Percentiles rank a stretch among this genome's conserved stretches.
These are phyloP conservation scores for Debaryomyces fabryi DNA, from an alignment of 1,139 yeast genomes.

Conservation along the genomic window DNA sequence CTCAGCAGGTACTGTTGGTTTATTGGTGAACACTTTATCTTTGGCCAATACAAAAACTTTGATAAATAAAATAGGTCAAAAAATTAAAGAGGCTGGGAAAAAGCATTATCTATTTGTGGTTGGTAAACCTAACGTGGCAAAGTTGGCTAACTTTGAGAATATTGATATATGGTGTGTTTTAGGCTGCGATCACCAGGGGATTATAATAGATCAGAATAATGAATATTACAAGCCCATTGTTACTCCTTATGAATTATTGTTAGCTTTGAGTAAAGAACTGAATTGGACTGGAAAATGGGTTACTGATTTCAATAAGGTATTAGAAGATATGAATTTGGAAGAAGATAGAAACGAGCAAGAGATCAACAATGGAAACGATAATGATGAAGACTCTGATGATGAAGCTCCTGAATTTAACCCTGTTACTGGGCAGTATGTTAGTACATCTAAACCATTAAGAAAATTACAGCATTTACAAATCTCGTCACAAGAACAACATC, in stretches of 20 bases:
- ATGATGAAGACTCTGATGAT: constrained; percentile 43
- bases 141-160: constrained; percentile 89
- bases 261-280: constrained; percentile 75
- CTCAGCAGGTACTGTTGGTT: constrained; percentile 89
- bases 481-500: constrained; percentile 34
- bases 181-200: constrained; percentile 95
- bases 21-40: constrained; percentile 86
- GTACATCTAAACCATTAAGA: constrained; percentile 74
- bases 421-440: constrained; percentile 76
- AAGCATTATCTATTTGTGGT: constrained; percentile 93
- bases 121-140: constrained; percentile 98
- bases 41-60: constrained; percentile 67
- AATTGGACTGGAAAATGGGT: constrained; percentile 95
- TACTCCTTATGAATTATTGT: constrained; percentile 86
- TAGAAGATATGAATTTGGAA: constrained; percentile 34
- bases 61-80: constrained; percentile 58
- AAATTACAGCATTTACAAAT: constrained; percentile 66
- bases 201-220: constrained; percentile 71
- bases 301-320: constrained; percentile 66
- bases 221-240: constrained; percentile 90
- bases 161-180: constrained; percentile 92
- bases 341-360: constrained; percentile 25
- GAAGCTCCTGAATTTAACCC: constrained; percentile 87
- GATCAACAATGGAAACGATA: constrained; percentile 18
- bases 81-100: constrained; percentile 76